Base-by-base conservation (phyloP, 768 basidiomycete genomes). In the Collybia mongolica region DNA sequence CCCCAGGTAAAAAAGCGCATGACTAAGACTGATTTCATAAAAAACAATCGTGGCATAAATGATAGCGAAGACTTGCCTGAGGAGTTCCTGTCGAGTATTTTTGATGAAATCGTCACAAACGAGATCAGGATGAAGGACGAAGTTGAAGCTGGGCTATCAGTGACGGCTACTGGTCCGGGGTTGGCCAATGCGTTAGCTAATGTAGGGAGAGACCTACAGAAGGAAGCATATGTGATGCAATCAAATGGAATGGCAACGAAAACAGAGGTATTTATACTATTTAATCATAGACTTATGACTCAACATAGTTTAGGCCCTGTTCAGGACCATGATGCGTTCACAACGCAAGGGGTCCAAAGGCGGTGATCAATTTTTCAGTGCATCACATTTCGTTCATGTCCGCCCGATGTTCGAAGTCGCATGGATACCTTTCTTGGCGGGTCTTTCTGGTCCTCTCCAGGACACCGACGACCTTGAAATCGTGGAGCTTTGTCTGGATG, bases 111-210 rank as follows among this genome's bases (percentile, higher is more conserved):
- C 57, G 81, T 83, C 49, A 75, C 66, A 38, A 94, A 97, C 59
- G 97, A 99, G 67, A 98, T 99, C 58, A 81, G 91, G 61, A 98
- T 99, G 97, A 98, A 98, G 70, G 97, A 98, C 60, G 96, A 99
- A 72, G 72, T 93, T 20, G 94, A 95, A 58, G 74, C 80, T 23
- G 72, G 72, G 6, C 60, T 81, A 19, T 65, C 72, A 7, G 60
- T 73, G 3, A 60, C 71, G 3, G 53, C 76, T 5, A 49, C 76
- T 26, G 81, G 81, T 2, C 82, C 90, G 18, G 93, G 94, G 11
- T 68, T 97, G 29, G 88, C 91, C 0, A 84, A 81, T 55, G 89
- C 88, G 6, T 69, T 99, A 14, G 90, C 90, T 2, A 88, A 84
- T 46, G 93, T 98, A 22, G 97, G 97, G 7, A 74, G 97, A 55